Evolutionary conservation across 805 yeast genomes (phyloP).

Genomic region (Wickerhamiella brachini): DNA sequence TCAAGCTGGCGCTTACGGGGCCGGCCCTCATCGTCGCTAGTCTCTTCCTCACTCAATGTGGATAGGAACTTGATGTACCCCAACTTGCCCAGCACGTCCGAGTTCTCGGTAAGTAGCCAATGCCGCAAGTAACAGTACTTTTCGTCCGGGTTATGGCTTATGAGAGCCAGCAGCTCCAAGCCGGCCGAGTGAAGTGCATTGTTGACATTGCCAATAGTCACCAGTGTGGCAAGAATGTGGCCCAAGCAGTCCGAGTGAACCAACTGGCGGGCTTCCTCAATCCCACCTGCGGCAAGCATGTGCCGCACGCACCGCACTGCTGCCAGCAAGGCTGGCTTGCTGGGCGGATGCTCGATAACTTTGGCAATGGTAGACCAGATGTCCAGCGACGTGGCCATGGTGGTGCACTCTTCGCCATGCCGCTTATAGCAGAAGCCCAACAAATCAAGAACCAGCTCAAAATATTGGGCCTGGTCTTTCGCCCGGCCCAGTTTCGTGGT

Average conservation of each 20-base stretch:
- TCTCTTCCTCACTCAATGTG: background rate
- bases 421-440: constrained; percentile 45
- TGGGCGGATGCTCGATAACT: constrained; percentile 31
- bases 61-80: background rate
- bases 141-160: constrained; percentile 2
- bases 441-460: constrained; percentile 54
- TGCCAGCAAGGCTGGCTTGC: constrained; percentile 46
- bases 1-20: background rate
- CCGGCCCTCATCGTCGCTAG: background rate
- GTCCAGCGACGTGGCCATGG: constrained; percentile 46
- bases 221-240: constrained; percentile 36
- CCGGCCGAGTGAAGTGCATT: constrained; percentile 65
- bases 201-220: constrained; percentile 35
- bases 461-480: constrained; percentile 1
- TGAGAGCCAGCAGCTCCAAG: constrained; percentile 36
- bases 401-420: constrained; percentile 47
- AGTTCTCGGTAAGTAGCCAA: background rate
- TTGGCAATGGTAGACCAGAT: constrained; percentile 42
- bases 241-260: constrained; percentile 40
- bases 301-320: constrained; percentile 59
- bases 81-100: background rate
- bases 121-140: constrained; percentile 7
- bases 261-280: constrained; percentile 28
- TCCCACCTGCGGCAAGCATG: constrained; percentile 44
- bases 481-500: constrained; percentile 12